phyloP scores from a whole-genome alignment of 2,329 filamentous ascomycete genomes.

The Botrytis aclada region DNA sequence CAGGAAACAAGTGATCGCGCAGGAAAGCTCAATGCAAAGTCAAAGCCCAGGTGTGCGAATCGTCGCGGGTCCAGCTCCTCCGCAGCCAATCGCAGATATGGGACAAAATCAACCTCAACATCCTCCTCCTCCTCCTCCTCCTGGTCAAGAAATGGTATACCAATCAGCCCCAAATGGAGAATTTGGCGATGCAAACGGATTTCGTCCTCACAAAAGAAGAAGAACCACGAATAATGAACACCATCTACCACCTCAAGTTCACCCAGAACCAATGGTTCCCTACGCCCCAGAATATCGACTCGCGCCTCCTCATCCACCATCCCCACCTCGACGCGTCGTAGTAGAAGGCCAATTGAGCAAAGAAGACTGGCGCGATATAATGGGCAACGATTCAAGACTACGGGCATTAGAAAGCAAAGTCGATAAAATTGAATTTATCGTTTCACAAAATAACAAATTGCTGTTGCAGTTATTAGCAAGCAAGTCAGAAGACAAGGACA shows the following conservation, averaged over 20 bases:
- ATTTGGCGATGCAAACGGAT: slow-evolving; percentile 30
- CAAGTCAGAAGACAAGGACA: slow-evolving; percentile 21
- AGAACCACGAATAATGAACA: slow-evolving; percentile 33
- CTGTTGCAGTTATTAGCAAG: slow-evolving; percentile 34
- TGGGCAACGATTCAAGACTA: slow-evolving; percentile 37
- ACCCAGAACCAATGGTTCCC: slow-evolving; percentile 30
- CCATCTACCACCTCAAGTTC: slow-evolving; percentile 30
- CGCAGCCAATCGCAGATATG: slow-evolving; percentile 24
- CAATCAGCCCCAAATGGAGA: slow-evolving; percentile 21
- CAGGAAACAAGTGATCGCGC: slow-evolving; percentile 35
- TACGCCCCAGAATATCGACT: neutral
- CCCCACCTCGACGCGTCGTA: slow-evolving; percentile 34
- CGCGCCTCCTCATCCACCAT: slow-evolving; percentile 30
- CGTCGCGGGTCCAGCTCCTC: slow-evolving; percentile 23
- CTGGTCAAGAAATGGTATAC: slow-evolving; percentile 28
- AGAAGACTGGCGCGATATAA: slow-evolving; percentile 38
- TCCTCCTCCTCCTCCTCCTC: neutral
- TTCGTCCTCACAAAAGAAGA: slow-evolving; percentile 34
- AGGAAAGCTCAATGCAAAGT: slow-evolving; percentile 27
- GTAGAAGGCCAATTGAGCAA: slow-evolving; percentile 37
- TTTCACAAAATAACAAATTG: slow-evolving; percentile 37
- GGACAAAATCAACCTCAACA: slow-evolving; percentile 23
- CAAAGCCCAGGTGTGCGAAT: slow-evolving; percentile 26
- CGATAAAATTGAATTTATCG: slow-evolving; percentile 36
- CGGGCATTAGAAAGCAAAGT: slow-evolving; percentile 36